Conservation (phyloP, 345 rosid genomes). For the Moricandia moricandioides region DNA sequence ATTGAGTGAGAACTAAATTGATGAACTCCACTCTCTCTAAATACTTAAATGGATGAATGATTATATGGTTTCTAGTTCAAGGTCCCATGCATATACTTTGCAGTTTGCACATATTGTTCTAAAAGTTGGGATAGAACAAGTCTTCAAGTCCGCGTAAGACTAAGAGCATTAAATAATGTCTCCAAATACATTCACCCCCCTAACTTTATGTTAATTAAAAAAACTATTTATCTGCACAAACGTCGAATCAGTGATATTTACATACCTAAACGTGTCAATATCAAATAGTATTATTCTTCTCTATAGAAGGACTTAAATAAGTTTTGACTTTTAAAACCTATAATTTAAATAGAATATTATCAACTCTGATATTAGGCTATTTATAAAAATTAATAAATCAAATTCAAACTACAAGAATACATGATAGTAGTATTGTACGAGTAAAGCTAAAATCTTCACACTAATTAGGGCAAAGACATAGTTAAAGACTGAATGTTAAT, state of each 20-base stretch:
- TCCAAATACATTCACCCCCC: not conserved
- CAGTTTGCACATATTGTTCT: not conserved
- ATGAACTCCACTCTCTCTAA: constrained; percentile 17
- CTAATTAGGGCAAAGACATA: not conserved
- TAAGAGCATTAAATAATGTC: constrained; percentile 3
- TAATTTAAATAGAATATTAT: not conserved
- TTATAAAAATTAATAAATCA: not conserved
- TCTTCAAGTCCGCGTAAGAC: constrained; percentile 27
- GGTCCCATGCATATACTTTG: not conserved
- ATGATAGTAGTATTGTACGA: not conserved
- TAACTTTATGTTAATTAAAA: not conserved
- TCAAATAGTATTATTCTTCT: not conserved
- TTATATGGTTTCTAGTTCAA: not conserved
- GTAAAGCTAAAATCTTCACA: not conserved
- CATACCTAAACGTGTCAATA: constrained; percentile 13
- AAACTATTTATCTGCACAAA: constrained; percentile 11
- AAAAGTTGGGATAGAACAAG: constrained; percentile 15
- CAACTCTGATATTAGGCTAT: not conserved
- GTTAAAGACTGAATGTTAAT: not conserved
- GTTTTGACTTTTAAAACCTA: constrained; percentile 27
- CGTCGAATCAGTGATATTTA: constrained; percentile 1
- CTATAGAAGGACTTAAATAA: not conserved
- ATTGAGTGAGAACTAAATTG: not conserved
- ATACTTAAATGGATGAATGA: not conserved
- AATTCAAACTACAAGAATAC: constrained; percentile 17